Conservation (phyloP, 352 stramenopile species). For the Globisporangium radiosum region DNA sequence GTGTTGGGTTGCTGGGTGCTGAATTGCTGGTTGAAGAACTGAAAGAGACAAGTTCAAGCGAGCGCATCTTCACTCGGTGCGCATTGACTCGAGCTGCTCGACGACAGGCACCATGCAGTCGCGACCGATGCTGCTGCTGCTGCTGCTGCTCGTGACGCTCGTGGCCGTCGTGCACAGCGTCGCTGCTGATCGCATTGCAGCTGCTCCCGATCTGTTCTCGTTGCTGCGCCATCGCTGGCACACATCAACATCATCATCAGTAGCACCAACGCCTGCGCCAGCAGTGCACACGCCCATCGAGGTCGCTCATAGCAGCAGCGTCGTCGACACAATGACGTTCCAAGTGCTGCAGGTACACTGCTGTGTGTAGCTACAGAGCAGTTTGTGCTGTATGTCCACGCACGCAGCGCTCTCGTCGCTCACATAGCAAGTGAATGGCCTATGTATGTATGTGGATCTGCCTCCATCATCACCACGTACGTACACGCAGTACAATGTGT, state of each 20-base stretch:
- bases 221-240: neutral
- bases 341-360: slow-evolving; percentile 47
- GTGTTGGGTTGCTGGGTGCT: too few relatives aligned
- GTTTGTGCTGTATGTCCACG: neutral
- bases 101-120: neutral
- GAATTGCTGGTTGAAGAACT: too few relatives aligned
- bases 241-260: neutral
- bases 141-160: neutral
- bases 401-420: neutral
- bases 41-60: too few relatives aligned
- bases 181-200: neutral
- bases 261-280: neutral
- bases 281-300: neutral
- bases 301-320: neutral
- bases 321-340: slow-evolving; percentile 29
- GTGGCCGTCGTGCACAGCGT: neutral
- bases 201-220: neutral
- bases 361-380: neutral
- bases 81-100: neutral
- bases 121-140: neutral
- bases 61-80: too few relatives aligned
- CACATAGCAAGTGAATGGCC: neutral
- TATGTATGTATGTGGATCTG: neutral
- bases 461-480: neutral
- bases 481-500: slow-evolving; percentile 71